Percentiles rank a stretch among this genome's conserved stretches.
Evolutionary conservation across 805 yeast genomes (phyloP).

Genomic region (Zygotorulaspora chibaensis): DNA sequence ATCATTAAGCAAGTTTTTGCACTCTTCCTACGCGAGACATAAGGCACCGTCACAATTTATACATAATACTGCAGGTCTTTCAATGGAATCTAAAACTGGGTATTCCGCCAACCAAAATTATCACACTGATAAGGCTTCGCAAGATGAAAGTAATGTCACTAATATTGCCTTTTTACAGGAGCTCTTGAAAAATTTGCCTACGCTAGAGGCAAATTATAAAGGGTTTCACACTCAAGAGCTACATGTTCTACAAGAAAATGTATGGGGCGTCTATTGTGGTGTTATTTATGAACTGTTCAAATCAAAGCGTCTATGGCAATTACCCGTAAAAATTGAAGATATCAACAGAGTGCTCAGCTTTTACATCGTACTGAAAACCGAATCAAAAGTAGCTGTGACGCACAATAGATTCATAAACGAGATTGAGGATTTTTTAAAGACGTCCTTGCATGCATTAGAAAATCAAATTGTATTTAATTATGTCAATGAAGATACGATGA

Average conservation of each 20-base stretch:
- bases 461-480: conserved; percentile 36
- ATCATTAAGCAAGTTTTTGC: conserved; percentile 31
- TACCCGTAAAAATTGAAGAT: conserved; percentile 32
- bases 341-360: conserved; percentile 26
- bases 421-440: conserved; percentile 31
- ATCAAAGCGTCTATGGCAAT: conserved; percentile 30
- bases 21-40: conserved; percentile 31
- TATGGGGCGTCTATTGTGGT: conserved; percentile 33
- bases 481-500: conserved; percentile 33
- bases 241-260: conserved; percentile 28
- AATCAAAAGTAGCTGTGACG: conserved; percentile 26
- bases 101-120: conserved; percentile 21
- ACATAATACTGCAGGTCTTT: conserved; percentile 23
- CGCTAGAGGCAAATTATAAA: conserved; percentile 31
- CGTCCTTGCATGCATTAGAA: conserved; percentile 38
- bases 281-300: conserved; percentile 29
- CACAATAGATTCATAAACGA: conserved; percentile 26
- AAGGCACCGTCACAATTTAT: conserved; percentile 32
- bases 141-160: conserved; percentile 15
- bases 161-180: conserved; percentile 29
- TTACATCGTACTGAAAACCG: conserved; percentile 27
- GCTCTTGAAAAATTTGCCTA: conserved; percentile 30
- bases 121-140: conserved; percentile 19
- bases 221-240: conserved; percentile 29
- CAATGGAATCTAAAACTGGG: conserved; percentile 28